Percentiles rank a stretch among this genome's conserved stretches.
Conservation (phyloP, 495 filamentous ascomycete species). For the Daldinia bambusicola region DNA sequence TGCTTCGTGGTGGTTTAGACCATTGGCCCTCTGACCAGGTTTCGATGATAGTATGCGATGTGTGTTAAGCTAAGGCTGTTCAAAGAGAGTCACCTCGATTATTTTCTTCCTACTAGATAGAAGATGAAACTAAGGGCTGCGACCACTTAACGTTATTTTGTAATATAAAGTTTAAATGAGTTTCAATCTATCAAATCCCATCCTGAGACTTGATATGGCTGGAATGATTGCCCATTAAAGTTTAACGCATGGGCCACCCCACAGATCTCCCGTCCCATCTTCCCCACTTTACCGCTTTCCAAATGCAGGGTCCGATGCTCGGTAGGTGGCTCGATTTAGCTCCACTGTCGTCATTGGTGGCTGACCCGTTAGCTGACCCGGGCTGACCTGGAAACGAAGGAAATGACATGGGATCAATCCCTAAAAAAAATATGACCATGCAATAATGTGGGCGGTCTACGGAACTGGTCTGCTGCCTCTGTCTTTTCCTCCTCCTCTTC, state of each 20-base stretch:
- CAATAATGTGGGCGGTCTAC: constrained; percentile 40
- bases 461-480: constrained; percentile 33
- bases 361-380: constrained; percentile 27
- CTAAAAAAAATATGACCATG: constrained; percentile 34
- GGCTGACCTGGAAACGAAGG: constrained; percentile 18
- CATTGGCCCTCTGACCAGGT: too few relatives aligned
- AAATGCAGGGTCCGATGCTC: constrained; percentile 52
- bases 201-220: not conserved
- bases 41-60: too few relatives aligned
- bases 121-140: not conserved
- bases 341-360: constrained; percentile 48
- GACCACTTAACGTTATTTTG: not conserved
- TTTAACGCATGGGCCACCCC: constrained; percentile 40
- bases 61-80: too few relatives aligned
- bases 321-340: constrained; percentile 41
- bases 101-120: too few relatives aligned
- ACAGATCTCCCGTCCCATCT: constrained; percentile 17
- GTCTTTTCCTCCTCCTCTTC: not conserved
- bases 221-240: constrained; percentile 24
- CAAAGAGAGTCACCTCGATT: too few relatives aligned
- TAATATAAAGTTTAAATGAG: constrained; percentile 1
- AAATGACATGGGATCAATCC: constrained; percentile 39
- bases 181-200: not conserved
- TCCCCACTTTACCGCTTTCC: constrained; percentile 35
- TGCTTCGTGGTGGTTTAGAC: too few relatives aligned